Percentiles rank a stretch among this genome's conserved stretches.
Conservation (phyloP, 768 basidiomycete genomes). For the Serendipita sp. region DNA sequence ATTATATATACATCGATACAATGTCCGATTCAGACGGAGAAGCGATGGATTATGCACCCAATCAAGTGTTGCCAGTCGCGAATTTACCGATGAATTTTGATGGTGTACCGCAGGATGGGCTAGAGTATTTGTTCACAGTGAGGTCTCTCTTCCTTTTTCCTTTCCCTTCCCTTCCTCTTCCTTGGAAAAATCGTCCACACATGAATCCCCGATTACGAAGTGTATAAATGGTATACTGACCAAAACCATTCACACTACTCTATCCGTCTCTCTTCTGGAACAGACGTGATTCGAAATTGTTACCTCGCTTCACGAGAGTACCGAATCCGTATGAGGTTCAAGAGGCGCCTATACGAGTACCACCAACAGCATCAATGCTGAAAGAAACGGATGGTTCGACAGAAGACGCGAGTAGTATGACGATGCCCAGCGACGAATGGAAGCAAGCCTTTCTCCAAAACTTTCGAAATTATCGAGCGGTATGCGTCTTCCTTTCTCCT, state of each 20-base stretch:
- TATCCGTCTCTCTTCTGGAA: not conserved
- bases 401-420: slow-evolving; percentile 14
- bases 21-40: no score
- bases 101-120: slow-evolving; percentile 46
- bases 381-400: slow-evolving; percentile 10
- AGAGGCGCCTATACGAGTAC: slow-evolving; percentile 3
- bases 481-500: slow-evolving; percentile 18
- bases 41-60: slow-evolving; percentile 6
- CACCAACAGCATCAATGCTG: slow-evolving; percentile 3
- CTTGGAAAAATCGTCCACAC: not conserved
- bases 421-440: slow-evolving; percentile 50
- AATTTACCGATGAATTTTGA: slow-evolving; percentile 54
- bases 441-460: slow-evolving; percentile 36
- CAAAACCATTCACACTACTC: no score
- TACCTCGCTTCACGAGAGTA: slow-evolving; percentile 51
- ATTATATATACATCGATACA: no score
- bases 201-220: no score
- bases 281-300: slow-evolving; percentile 53
- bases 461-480: slow-evolving; percentile 53
- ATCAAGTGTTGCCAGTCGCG: slow-evolving; percentile 50
- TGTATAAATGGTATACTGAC: no score
- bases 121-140: slow-evolving; percentile 70
- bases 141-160: slow-evolving; percentile 29
- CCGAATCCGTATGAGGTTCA: slow-evolving; percentile 48
- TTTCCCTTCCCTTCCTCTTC: not conserved